These are phyloP conservation scores for Candida pseudofarinosa DNA, from an alignment of 805 yeast genomes.

Conservation along the genomic window DNA sequence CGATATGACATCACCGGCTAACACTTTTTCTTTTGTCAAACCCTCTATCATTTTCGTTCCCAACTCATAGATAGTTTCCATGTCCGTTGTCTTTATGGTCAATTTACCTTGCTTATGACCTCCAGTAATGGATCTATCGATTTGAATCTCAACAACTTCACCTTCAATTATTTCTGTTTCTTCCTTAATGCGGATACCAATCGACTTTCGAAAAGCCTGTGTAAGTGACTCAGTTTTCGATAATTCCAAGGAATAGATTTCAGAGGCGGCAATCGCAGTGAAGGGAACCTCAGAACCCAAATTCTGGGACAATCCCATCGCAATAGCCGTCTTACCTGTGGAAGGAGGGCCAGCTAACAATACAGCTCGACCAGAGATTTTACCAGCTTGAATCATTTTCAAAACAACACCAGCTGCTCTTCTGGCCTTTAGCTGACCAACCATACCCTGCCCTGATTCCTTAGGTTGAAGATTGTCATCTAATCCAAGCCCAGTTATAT, in stretches of 20 bases:
- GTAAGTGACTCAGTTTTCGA: conserved; percentile 95
- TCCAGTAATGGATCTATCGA: conserved; percentile 89
- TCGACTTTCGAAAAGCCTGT: conserved; percentile 93
- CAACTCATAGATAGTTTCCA: conserved; percentile 96
- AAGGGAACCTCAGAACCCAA: conserved; percentile 83
- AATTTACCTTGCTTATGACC: conserved; percentile 98
- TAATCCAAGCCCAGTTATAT: conserved; percentile 93
- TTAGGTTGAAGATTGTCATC: conserved; percentile 87
- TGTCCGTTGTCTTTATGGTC: conserved; percentile 94
- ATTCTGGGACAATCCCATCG: conserved; percentile 83
- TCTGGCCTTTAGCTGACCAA: conserved; percentile 93
- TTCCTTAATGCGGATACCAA: conserved; percentile 92
- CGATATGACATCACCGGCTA: conserved; percentile 95
- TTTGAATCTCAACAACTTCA: conserved; percentile 95
- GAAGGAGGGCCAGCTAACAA: conserved; percentile 97
- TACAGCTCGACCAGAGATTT: conserved; percentile 95
- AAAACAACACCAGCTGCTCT: conserved; percentile 93
- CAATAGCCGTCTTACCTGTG: conserved; percentile 97
- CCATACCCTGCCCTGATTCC: conserved; percentile 85
- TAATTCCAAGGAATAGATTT: conserved; percentile 85
- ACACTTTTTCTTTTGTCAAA: conserved; percentile 86
- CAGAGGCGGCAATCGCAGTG: conserved; percentile 92
- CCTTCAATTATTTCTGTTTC: conserved; percentile 98
- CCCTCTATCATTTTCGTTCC: conserved; percentile 95
- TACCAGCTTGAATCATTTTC: conserved; percentile 89